Percentiles rank a stretch among this genome's conserved stretches.
Evolutionary conservation across 768 basidiomycete genomes (phyloP).

Genomic region (Lactarius tabidus): DNA sequence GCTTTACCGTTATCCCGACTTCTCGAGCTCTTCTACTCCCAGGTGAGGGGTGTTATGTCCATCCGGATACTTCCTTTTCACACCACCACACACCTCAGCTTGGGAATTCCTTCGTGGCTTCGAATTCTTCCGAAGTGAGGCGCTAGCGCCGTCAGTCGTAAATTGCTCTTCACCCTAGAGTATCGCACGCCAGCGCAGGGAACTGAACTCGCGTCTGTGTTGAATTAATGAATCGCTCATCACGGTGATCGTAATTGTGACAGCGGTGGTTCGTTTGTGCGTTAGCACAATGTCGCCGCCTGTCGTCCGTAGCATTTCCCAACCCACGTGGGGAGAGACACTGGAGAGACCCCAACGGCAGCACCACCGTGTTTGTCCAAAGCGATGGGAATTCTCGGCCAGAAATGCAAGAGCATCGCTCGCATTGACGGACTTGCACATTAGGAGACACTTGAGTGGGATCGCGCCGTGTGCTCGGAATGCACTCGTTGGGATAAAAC

Average conservation of each 20-base stretch:
- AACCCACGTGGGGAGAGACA: not conserved
- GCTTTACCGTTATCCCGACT: not conserved
- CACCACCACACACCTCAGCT: not conserved
- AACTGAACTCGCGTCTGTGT: not conserved
- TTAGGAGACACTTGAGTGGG: no score
- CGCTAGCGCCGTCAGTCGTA: not conserved
- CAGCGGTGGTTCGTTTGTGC: not conserved
- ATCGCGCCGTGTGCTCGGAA: not conserved
- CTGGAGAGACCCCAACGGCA: not conserved
- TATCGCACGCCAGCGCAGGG: not conserved
- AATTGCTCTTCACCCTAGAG: not conserved
- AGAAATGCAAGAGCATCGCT: not conserved
- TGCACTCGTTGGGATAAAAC: no score
- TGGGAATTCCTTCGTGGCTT: not conserved
- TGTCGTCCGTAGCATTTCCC: no score
- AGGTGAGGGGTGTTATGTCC: not conserved
- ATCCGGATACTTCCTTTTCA: not conserved
- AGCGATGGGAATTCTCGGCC: not conserved
- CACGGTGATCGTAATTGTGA: not conserved
- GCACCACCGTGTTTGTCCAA: not conserved
- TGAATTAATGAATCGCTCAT: not conserved
- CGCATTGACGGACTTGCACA: not conserved
- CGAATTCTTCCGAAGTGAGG: not conserved
- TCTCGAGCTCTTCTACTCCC: not conserved
- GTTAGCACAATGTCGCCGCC: not conserved